Evolutionary conservation across 2,329 filamentous ascomycete genomes (phyloP), one percentile per base, ranked within the genome.

Genomic region (Sporothrix variecibatus): DNA sequence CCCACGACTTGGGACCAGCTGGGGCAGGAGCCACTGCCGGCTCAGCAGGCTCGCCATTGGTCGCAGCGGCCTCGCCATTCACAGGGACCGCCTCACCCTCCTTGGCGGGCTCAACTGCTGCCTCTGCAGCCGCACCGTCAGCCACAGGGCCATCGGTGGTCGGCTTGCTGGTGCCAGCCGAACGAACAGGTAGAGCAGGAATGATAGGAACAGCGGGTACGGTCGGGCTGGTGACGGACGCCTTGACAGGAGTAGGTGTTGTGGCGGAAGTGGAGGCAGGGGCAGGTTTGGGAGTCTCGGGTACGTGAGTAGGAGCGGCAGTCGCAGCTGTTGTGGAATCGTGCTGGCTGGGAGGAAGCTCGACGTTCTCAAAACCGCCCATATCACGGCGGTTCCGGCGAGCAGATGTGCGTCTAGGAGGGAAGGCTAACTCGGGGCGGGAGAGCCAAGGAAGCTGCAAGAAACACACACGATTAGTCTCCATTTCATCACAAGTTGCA

Each of bases 371-470:
- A 5, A 80, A 80, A 7, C 81, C 79, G 23, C 80, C 81, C 28
- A 85, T 76, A 7, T 79, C 76, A 71, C 80, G 81, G 75, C 80
- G 80, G 77, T 82, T 86, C 80, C 85, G 86, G 76, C 83, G 84
- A 49, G 82, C 81, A 77, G 82, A 85, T 15, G 81, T 56, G 49
- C 80, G 77, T 77, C 81, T 83, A 3, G 78, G 78, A 15, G 89
- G 89, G 78, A 89, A 91, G 11, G 83, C 82, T 38, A 81, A 77
- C 43, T 87, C 86, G 3, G 87, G 86, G 43, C 81, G 81, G 0
- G 88, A 90, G 34, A 85, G 78, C 89, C 89, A 91, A 11, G 89
- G 89, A 11, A 91, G 81, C 87, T 90, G 72, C 26, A 75, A 26
- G 60, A 43, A 28, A 38, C 15, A 34, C 11, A 34, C 3, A 26